Evolutionary conservation across 2,329 filamentous ascomycete species (phyloP), one percentile per base, ranked within the genome.

Genomic region (Cytospora schulzeri): DNA sequence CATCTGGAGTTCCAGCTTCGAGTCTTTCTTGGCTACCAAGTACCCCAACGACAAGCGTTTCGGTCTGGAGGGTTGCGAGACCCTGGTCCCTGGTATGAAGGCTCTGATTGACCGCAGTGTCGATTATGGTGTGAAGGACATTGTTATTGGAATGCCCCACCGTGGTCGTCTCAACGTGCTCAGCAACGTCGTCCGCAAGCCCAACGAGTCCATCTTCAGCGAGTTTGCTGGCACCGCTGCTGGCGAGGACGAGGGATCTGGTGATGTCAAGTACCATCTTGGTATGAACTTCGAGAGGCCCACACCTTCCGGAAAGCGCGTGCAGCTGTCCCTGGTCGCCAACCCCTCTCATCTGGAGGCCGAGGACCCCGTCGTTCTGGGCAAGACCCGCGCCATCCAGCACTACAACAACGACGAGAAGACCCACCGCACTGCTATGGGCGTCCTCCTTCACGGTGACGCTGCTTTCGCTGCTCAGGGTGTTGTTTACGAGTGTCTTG

Each of bases 251-350:
- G 94, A 99, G 81, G 95, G 95, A 66, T 98, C 95, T 65, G 95
- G 95, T 73, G 95, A 99, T 77, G 95, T 99, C 79, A 99, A 99
- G 81, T 99, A 99, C 82, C 95, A 99, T 82, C 83, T 99, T 73
- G 95, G 95, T 76, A 99, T 99, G 95, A 99, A 99, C 84, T 99
- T 99, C 71, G 95, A 99, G 83, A 92, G 95, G 68, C 95, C 95
- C 62, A 99, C 95, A 12, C 95, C 95, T 65, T 98, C 94, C 52
- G 95, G 95, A 73, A 98, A 98, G 87, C 95, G 95, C 69, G 95
- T 99, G n/a, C 95, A 99, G 82, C 88, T 99, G 62, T 99, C 95
- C 67, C 88, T 99, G 58, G 95, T 99, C 66, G 95, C 95, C 80
- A 99, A 99, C 79, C 95, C 95, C 48, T 99, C 95, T 63, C 95